Evolutionary conservation across 2,329 filamentous ascomycete genomes (phyloP).

Genomic region (Sclerotiophoma versabilis): DNA sequence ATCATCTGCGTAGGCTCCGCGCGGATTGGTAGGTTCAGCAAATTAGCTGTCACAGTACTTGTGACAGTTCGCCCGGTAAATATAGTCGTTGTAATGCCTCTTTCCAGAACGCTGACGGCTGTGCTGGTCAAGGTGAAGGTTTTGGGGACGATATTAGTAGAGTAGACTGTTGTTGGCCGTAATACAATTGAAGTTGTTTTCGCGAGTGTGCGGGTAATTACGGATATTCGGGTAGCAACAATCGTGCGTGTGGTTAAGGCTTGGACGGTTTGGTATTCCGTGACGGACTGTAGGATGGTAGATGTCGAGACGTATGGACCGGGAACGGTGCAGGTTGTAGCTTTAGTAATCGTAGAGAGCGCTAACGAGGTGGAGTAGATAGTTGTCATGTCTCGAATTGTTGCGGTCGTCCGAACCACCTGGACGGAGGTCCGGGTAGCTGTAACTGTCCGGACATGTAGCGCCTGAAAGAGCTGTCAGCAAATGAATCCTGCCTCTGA

Average conservation of each 20-base stretch:
- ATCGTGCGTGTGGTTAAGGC: background rate
- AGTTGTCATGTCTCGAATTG: background rate
- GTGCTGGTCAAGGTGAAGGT: constrained; percentile 1
- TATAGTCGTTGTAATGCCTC: background rate
- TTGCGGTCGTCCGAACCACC: background rate
- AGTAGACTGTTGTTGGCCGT: constrained; percentile 9
- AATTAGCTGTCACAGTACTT: background rate
- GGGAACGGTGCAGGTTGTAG: background rate
- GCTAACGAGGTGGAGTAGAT: background rate
- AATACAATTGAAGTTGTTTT: constrained; percentile 3
- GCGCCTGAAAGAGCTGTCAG: background rate
- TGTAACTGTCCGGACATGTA: background rate
- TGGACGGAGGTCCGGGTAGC: background rate
- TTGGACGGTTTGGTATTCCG: background rate
- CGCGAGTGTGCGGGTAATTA: background rate
- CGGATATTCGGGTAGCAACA: background rate
- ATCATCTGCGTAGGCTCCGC: background rate
- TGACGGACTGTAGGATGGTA: background rate
- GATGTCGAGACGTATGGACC: background rate
- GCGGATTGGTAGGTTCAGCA: background rate
- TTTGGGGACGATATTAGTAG: background rate
- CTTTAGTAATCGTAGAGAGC: background rate
- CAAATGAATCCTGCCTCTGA: too few relatives aligned
- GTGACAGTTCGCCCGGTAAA: background rate
- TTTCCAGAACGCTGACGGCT: background rate